Evolutionary conservation across 2,329 filamentous ascomycete species (phyloP), one percentile per base, ranked within the genome.

Genomic region (Fusarium sp.): DNA sequence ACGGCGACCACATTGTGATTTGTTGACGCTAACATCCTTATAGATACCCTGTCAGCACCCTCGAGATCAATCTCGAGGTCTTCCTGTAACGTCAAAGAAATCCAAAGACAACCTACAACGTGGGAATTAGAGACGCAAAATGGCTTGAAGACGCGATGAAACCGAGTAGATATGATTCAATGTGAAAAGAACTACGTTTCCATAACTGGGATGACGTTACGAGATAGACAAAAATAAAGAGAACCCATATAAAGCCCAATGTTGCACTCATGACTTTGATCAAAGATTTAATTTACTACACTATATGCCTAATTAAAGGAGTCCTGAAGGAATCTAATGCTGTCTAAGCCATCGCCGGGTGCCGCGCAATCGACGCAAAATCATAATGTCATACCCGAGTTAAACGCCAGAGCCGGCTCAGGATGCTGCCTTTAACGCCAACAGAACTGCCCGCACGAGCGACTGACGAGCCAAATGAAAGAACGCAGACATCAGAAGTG

Each of bases 21-120:
- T 20, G 20, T 18, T 14, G 38, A 71, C 53, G 69, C 71, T 73
- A 71, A 78, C 68, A 70, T 73, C 44, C 48, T 7, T 27, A 27
- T 60, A 92, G 90, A 85, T 95, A 95, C 85, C 95, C 96, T 44
- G 94, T 97, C 76, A 98, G 94, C 83, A 94, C 93, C 45, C 84
- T 99, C 74, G 96, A 99, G 85, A 88, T 99, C 80, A 97, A 98
- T 82, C 89, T 98, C 35, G 95, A 98, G 83, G 89, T 93, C 73
- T 97, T 99, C 87, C 86, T 98, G 83, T 97, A 86, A 80, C 40
- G 78, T 56, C 46, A 49, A 61, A 57, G 48, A 56, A 58, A 26
- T 59, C 37, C 60, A 48, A 45, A 67, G 41, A 73, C 50, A 56
- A 57, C n/a, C 55, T 57, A 70, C 63, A 74, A 38, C 42, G 52